A percentile compares a stretch with the other conserved stretches of the same genome.
Evolutionary conservation across 2,329 filamentous ascomycete genomes (phyloP).

Genomic region (Phoma sp.): DNA sequence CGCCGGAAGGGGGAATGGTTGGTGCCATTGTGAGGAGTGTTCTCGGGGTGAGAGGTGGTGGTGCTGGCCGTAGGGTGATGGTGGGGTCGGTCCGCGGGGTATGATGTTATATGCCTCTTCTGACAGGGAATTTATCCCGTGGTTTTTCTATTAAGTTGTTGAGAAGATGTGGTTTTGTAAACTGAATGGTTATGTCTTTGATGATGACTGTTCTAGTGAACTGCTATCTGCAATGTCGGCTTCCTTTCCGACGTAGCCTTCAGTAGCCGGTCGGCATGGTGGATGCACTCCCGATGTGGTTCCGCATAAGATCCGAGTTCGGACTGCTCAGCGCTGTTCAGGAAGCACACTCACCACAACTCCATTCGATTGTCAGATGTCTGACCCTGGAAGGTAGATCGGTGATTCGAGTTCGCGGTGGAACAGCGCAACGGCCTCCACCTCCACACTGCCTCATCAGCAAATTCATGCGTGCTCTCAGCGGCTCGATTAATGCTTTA

Average conservation of each 20-base stretch:
- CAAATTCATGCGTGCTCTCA: too few relatives aligned
- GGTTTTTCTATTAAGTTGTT: not conserved
- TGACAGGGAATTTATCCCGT: conserved; percentile 7
- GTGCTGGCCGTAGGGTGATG: not conserved
- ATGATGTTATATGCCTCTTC: not conserved
- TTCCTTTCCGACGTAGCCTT: conserved; percentile 12
- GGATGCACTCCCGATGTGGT: not conserved
- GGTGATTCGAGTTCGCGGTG: too few relatives aligned
- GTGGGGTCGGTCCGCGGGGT: conserved; percentile 13
- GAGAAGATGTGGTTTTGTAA: not conserved
- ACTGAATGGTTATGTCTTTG: not conserved
- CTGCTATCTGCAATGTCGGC: conserved; percentile 8
- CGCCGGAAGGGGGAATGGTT: conserved; percentile 24
- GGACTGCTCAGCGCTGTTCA: not conserved
- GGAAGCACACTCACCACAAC: not conserved
- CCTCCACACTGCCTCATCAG: too few relatives aligned
- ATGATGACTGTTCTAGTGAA: not conserved
- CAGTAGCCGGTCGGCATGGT: conserved; percentile 8
- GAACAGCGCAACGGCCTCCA: too few relatives aligned
- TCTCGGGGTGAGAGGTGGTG: not conserved
- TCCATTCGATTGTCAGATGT: not conserved
- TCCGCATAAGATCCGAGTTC: not conserved
- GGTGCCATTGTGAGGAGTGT: conserved; percentile 9
- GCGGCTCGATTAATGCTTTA: too few relatives aligned
- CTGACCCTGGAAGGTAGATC: not conserved